Conservation (phyloP, 2,329 filamentous ascomycete species). For the Aspergillaceae sp. region DNA sequence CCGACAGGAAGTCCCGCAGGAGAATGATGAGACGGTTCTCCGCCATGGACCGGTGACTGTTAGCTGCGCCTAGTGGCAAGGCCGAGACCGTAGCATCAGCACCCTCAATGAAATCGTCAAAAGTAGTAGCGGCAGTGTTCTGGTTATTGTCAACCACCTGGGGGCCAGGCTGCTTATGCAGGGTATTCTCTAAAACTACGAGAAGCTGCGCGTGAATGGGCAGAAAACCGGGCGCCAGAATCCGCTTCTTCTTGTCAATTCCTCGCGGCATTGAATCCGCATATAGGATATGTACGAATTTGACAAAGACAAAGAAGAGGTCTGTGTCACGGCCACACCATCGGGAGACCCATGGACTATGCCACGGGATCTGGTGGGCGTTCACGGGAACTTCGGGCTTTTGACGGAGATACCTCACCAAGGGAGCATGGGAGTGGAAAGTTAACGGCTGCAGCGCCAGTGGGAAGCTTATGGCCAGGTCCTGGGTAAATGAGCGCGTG, state of each 20-base stretch:
- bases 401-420: conserved; percentile 53
- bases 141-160: conserved; percentile 41
- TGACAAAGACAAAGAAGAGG: conserved; percentile 83
- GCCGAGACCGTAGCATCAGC: conserved; percentile 60
- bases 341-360: conserved; percentile 71
- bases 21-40: conserved; percentile 79
- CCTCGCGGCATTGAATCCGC: conserved; percentile 60
- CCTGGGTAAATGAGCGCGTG: conserved; percentile 48
- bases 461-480: conserved; percentile 63
- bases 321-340: conserved; percentile 86
- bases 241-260: conserved; percentile 46
- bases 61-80: conserved; percentile 56
- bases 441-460: conserved; percentile 53
- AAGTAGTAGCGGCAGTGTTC: conserved; percentile 48
- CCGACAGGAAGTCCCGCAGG: conserved; percentile 68
- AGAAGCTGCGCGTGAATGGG: conserved; percentile 76
- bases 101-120: conserved; percentile 56
- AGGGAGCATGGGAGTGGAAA: conserved; percentile 54
- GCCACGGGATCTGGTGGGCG: conserved; percentile 69
- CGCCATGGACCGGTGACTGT: conserved; percentile 71
- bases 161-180: conserved; percentile 58
- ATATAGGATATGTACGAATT: conserved; percentile 72
- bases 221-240: conserved; percentile 67
- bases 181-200: conserved; percentile 68
- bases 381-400: conserved; percentile 59